Percentiles rank a stretch among this genome's conserved stretches.
Evolutionary conservation across 306 rosid genomes (phyloP).

Genomic region (Prunus padus): DNA sequence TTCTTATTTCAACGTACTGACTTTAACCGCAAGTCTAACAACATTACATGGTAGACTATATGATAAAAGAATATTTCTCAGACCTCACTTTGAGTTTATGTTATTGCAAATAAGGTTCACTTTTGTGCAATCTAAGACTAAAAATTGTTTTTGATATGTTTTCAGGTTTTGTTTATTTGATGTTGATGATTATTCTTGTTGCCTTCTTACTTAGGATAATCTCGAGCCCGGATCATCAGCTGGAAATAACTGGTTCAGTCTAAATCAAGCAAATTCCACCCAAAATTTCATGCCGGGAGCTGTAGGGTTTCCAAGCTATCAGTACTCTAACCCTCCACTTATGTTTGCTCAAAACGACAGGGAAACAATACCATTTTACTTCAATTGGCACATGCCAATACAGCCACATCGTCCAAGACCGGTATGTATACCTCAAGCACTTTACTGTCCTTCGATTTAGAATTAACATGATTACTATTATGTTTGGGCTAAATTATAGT

Average conservation of each 20-base stretch:
- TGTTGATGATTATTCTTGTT: background rate
- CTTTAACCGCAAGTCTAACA: background rate
- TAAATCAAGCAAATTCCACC: background rate
- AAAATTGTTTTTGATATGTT: background rate
- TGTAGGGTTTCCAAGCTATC: background rate
- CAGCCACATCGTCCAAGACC: background rate
- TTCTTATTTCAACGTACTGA: background rate
- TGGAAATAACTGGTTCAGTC: conserved; percentile 1
- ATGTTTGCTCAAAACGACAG: background rate
- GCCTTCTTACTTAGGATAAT: background rate
- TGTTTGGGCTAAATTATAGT: too few species aligned
- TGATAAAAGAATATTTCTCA: background rate
- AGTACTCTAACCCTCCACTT: background rate
- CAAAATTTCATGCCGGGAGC: background rate
- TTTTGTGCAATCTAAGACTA: background rate
- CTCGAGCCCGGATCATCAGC: background rate
- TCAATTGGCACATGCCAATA: background rate
- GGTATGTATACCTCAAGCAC: background rate
- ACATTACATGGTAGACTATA: background rate
- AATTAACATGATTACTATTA: background rate
- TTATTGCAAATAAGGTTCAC: background rate
- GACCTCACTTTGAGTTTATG: background rate
- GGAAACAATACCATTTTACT: background rate
- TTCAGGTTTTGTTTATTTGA: background rate
- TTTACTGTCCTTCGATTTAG: background rate